phyloP scores from a whole-genome alignment of 129 eudicot genomes.

The Ambrosia artemisiifolia region DNA sequence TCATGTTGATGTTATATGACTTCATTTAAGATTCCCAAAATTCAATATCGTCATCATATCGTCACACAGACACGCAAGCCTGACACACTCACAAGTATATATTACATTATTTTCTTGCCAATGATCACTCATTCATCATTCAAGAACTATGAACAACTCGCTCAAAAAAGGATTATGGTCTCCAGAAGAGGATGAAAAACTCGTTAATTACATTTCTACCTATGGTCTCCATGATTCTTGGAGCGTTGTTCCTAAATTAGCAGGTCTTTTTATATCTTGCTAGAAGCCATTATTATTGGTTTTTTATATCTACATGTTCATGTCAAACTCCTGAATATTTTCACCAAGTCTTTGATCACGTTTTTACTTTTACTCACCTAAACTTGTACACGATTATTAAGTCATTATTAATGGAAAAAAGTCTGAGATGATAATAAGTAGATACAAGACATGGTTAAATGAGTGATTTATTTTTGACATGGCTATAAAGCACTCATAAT shows the following conservation, averaged over 20 bases:
- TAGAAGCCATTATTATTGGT: too few relatives aligned
- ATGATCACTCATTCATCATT: not conserved
- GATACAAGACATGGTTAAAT: too few relatives aligned
- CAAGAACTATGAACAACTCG: slow-evolving; percentile 33
- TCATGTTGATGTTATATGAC: not conserved
- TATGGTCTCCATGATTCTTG: slow-evolving; percentile 62
- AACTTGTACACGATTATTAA: too few relatives aligned
- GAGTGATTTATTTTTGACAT: too few relatives aligned
- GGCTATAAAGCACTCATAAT: too few relatives aligned
- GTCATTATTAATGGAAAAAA: too few relatives aligned
- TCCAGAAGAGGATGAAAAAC: slow-evolving; percentile 82
- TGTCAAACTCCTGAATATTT: too few relatives aligned
- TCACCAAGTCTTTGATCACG: too few relatives aligned
- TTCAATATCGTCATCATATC: slow-evolving; percentile 6
- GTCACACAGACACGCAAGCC: too few relatives aligned
- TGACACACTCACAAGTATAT: not conserved
- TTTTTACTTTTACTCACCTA: too few relatives aligned
- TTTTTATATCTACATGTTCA: too few relatives aligned
- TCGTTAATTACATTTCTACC: slow-evolving; percentile 47
- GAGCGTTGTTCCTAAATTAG: slow-evolving; percentile 65
- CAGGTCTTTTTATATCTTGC: slow-evolving; percentile 30
- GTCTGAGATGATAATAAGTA: too few relatives aligned
- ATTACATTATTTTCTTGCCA: slow-evolving; percentile 5
- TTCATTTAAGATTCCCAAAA: slow-evolving; percentile 1
- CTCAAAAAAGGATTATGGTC: slow-evolving; percentile 75